A percentile compares a stretch with the other conserved stretches of the same genome.
phyloP scores from a whole-genome alignment of 768 basidiomycete species.

The Austroboletus eburneus region DNA sequence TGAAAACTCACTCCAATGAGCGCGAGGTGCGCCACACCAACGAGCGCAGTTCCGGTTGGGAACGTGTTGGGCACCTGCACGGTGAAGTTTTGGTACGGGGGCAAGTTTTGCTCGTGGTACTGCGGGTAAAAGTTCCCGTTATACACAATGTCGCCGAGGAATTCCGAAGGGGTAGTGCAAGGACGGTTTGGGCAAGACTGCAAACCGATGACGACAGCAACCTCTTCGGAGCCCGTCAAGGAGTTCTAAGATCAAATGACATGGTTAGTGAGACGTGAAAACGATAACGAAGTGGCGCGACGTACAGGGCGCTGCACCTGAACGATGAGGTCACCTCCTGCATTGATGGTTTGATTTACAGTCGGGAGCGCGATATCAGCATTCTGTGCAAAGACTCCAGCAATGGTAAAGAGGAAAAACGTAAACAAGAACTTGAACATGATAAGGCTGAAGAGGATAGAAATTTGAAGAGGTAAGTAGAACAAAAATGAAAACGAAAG shows the following conservation, averaged over 20 bases:
- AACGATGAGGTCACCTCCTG: conserved; percentile 39
- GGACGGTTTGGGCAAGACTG: conserved; percentile 32
- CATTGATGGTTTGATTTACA: conserved; percentile 22
- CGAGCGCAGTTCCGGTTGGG: conserved; percentile 29
- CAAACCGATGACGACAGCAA: conserved; percentile 44
- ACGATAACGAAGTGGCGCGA: not conserved
- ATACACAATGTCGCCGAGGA: conserved; percentile 44
- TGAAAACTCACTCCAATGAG: conserved; percentile 38
- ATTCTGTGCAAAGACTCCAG: conserved; percentile 39
- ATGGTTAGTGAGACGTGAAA: not conserved
- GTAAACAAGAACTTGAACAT: conserved; percentile 17
- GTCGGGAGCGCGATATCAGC: conserved; percentile 39
- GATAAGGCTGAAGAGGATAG: not conserved
- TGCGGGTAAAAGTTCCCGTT: conserved; percentile 42
- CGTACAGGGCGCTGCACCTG: conserved; percentile 48
- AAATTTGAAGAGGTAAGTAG: not conserved
- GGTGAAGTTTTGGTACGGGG: conserved; percentile 44
- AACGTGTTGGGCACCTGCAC: conserved; percentile 34
- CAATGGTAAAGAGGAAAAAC: conserved; percentile 28
- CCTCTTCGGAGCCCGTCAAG: conserved; percentile 38
- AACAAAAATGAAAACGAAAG: not conserved
- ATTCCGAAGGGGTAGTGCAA: conserved; percentile 24
- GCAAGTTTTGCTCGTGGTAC: conserved; percentile 24
- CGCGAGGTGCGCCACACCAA: conserved; percentile 36
- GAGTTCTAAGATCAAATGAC: conserved; percentile 24